Conservation (phyloP, 2,329 filamentous ascomycete species). For the Penicillium sp. region DNA sequence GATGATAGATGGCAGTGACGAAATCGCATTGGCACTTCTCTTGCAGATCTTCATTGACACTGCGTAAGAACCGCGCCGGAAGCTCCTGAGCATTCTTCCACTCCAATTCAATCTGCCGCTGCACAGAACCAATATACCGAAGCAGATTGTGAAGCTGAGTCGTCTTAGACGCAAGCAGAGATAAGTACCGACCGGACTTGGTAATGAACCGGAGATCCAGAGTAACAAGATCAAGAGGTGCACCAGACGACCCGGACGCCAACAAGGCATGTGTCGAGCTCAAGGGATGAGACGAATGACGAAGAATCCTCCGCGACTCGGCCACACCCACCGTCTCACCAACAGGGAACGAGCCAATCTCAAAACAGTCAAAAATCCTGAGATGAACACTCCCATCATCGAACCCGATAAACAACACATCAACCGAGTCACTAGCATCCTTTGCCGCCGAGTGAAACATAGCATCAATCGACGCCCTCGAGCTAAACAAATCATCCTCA, state of each 20-base stretch:
- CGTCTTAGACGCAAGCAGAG: slow-evolving; percentile 80
- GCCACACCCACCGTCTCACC: slow-evolving; percentile 39
- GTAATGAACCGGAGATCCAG: slow-evolving; percentile 83
- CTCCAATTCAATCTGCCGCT: slow-evolving; percentile 75
- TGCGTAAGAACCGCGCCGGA: slow-evolving; percentile 72
- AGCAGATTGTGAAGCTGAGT: slow-evolving; percentile 84
- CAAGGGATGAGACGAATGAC: slow-evolving; percentile 70
- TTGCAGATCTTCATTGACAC: slow-evolving; percentile 72
- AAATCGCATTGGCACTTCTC: slow-evolving; percentile 65
- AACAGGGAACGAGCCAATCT: slow-evolving; percentile 62
- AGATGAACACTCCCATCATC: slow-evolving; percentile 70
- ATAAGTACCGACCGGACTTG: slow-evolving; percentile 71
- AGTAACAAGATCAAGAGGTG: slow-evolving; percentile 62
- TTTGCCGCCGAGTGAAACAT: slow-evolving; percentile 64
- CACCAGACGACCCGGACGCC: slow-evolving; percentile 37
- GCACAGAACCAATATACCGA: slow-evolving; percentile 78
- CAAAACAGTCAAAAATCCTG: slow-evolving; percentile 81
- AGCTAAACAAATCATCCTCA: slow-evolving; percentile 67
- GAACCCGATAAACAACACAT: slow-evolving; percentile 74
- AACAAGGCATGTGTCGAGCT: slow-evolving; percentile 76
- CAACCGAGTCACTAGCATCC: slow-evolving; percentile 70
- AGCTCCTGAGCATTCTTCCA: slow-evolving; percentile 81
- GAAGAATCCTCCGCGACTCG: slow-evolving; percentile 44
- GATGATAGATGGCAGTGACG: slow-evolving; percentile 75
- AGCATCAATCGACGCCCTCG: slow-evolving; percentile 66